Percentiles rank a stretch among this genome's conserved stretches.
Evolutionary conservation across 2,329 filamentous ascomycete species (phyloP).

Genomic region (Fusarium sp.): DNA sequence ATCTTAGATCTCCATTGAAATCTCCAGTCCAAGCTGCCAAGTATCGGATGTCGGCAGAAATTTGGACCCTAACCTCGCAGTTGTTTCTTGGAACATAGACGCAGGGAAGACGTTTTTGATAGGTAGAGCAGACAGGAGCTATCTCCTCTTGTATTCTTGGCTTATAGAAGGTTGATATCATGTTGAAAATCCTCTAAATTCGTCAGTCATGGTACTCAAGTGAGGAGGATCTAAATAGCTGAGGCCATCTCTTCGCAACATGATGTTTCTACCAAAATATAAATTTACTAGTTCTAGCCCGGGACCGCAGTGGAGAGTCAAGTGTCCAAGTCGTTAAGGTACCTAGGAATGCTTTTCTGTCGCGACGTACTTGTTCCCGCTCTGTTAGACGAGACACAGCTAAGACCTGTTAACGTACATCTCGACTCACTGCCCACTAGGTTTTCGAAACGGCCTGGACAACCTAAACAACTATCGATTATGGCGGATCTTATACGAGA

Average conservation of each 20-base stretch:
- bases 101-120: constrained; percentile 23
- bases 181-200: constrained; percentile 45
- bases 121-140: constrained; percentile 40
- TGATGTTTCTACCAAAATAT: constrained; percentile 49
- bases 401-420: constrained; percentile 57
- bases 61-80: constrained; percentile 30
- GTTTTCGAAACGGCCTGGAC: constrained; percentile 50
- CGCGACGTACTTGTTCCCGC: constrained; percentile 50
- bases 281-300: constrained; percentile 45
- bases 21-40: constrained; percentile 26
- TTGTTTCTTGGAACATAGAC: constrained; percentile 54
- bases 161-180: constrained; percentile 10
- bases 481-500: constrained; percentile 46
- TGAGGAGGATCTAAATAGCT: constrained; percentile 46
- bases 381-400: constrained; percentile 12
- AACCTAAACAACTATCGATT: constrained; percentile 50
- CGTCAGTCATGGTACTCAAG: constrained; percentile 51
- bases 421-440: constrained; percentile 53
- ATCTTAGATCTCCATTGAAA: constrained; percentile 18
- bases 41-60: constrained; percentile 36
- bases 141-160: constrained; percentile 48
- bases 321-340: constrained; percentile 51
- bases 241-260: constrained; percentile 45
- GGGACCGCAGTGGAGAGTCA: constrained; percentile 52
- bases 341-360: constrained; percentile 52